A percentile compares a stretch with the other conserved stretches of the same genome.
Evolutionary conservation across 2,329 filamentous ascomycete species (phyloP).

Genomic region (Kalmusia sp.): DNA sequence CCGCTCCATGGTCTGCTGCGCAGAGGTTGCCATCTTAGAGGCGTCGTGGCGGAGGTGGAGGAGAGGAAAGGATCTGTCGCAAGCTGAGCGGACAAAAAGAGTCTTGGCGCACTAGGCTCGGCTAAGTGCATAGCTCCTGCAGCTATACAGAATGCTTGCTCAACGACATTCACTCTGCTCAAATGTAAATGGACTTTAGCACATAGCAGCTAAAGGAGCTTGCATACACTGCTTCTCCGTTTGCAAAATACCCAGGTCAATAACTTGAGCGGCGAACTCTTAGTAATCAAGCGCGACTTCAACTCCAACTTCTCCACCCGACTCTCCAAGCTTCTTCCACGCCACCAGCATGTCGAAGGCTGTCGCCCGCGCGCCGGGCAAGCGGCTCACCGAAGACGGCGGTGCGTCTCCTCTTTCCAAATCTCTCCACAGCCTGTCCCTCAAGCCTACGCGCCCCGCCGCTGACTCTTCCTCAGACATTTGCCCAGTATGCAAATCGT

Average conservation of each 20-base stretch:
- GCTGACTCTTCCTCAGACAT: constrained; percentile 65
- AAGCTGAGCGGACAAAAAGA: constrained; percentile 8
- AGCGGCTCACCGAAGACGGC: constrained; percentile 42
- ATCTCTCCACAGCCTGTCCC: constrained; percentile 37
- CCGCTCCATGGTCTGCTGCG: constrained; percentile 64
- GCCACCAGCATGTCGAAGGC: constrained; percentile 43
- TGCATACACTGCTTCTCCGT: too few relatives aligned
- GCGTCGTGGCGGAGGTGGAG: constrained; percentile 6
- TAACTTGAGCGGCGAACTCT: neutral
- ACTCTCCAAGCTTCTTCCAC: constrained; percentile 3
- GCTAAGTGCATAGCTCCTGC: constrained; percentile 5
- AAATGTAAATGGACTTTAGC: too few relatives aligned
- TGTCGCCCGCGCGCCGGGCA: constrained; percentile 35
- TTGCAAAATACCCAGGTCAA: too few relatives aligned
- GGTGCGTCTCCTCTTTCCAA: constrained; percentile 45
- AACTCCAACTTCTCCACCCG: neutral
- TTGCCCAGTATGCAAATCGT: constrained; percentile 97
- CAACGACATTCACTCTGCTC: neutral
- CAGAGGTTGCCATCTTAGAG: constrained; percentile 32
- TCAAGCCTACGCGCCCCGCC: constrained; percentile 19
- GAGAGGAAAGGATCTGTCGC: constrained; percentile 8
- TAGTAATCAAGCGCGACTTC: constrained; percentile 19
- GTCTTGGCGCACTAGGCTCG: constrained; percentile 28
- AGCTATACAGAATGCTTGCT: constrained; percentile 2
- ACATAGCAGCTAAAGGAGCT: too few relatives aligned